phyloP scores from a whole-genome alignment of 1,284 basidiomycete genomes.

The Wolfiporia cocos region DNA sequence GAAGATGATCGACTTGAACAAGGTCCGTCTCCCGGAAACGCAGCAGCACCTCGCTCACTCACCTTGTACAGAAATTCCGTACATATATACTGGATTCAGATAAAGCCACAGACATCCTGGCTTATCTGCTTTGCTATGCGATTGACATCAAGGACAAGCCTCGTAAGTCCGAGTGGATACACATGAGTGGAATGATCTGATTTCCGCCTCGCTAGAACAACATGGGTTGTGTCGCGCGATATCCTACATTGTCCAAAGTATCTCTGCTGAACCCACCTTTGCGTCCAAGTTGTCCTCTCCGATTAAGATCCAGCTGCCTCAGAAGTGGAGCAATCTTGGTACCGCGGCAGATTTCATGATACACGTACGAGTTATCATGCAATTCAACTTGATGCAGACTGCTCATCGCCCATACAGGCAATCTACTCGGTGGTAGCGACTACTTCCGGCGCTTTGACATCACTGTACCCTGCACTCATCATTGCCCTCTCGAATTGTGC shows the following conservation, averaged over 20 bases:
- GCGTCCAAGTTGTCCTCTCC: slow-evolving; percentile 60
- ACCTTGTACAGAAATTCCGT: slow-evolving; percentile 69
- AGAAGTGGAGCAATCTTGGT: slow-evolving; percentile 73
- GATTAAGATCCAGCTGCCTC: slow-evolving; percentile 58
- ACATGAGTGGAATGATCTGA: too few species aligned
- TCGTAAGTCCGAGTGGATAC: slow-evolving; percentile 62
- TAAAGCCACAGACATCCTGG: slow-evolving; percentile 68
- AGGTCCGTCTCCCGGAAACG: slow-evolving; percentile 40
- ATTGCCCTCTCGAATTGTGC: slow-evolving; percentile 87
- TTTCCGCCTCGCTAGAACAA: slow-evolving; percentile 48
- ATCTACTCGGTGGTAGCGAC: slow-evolving; percentile 88
- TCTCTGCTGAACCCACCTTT: slow-evolving; percentile 82
- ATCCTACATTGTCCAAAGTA: slow-evolving; percentile 88
- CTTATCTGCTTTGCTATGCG: slow-evolving; percentile 72
- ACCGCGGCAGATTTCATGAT: slow-evolving; percentile 83
- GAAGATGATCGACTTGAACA: slow-evolving; percentile 89
- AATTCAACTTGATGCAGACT: slow-evolving; percentile 7
- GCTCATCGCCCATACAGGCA: slow-evolving; percentile 40
- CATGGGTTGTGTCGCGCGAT: slow-evolving; percentile 87
- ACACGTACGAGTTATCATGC: slow-evolving; percentile 41
- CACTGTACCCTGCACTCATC: slow-evolving; percentile 87
- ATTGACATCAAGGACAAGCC: slow-evolving; percentile 89
- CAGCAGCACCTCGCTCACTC: background rate
- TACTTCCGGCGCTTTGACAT: slow-evolving; percentile 75
- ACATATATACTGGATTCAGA: slow-evolving; percentile 76